These are phyloP conservation scores for Saccharomycopsis guyanensis DNA, from an alignment of 805 yeast species.

Conservation along the genomic window DNA sequence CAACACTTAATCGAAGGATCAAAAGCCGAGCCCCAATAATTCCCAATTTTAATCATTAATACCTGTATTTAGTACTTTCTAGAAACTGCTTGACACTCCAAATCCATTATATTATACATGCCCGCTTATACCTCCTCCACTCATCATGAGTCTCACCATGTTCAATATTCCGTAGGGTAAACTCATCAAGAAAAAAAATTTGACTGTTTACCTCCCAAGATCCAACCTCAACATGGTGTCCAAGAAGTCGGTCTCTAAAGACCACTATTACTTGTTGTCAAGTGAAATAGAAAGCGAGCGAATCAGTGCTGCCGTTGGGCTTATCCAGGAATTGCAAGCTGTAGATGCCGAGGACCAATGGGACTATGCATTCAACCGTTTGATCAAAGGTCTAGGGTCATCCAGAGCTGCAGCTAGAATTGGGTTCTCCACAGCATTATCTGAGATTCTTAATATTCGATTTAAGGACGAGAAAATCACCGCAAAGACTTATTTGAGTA, in stretches of 20 bases:
- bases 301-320: slow-evolving; percentile 56
- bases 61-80: no score
- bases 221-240: slow-evolving; percentile 2
- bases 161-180: background rate
- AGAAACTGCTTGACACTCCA: no score
- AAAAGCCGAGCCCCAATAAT: no score
- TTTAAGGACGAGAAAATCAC: slow-evolving; percentile 30
- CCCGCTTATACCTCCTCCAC: no score
- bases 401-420: slow-evolving; percentile 76
- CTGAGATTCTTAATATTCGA: slow-evolving; percentile 48
- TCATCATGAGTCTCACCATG: no score
- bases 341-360: slow-evolving; percentile 50
- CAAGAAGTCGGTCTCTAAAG: slow-evolving; percentile 52
- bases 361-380: slow-evolving; percentile 72
- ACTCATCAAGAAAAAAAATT: background rate
- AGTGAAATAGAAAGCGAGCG: slow-evolving; percentile 72
- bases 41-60: no score
- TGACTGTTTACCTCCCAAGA: background rate
- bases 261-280: slow-evolving; percentile 68
- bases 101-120: no score
- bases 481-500: slow-evolving; percentile 31
- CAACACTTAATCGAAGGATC: no score
- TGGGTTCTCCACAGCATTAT: slow-evolving; percentile 82
- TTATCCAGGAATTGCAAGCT: slow-evolving; percentile 51
- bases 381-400: slow-evolving; percentile 75